Evolutionary conservation across 331 rosid species (phyloP), one percentile per base, ranked within the genome.

Genomic region (Saraca asoca): DNA sequence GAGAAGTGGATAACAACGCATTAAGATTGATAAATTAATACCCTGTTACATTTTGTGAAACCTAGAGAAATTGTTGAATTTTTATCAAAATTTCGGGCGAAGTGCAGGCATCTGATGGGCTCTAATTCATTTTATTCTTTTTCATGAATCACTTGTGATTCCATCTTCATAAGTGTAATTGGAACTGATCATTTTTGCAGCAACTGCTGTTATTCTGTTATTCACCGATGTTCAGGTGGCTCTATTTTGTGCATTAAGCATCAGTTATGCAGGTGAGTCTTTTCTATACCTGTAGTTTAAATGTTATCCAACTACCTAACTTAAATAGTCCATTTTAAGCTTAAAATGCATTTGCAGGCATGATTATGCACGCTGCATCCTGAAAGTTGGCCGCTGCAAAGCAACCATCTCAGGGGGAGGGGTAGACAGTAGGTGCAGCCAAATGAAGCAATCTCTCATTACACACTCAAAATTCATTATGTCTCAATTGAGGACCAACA

Each of bases 201-300:
- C 71, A 12, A 76, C 91, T 15, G 91, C 81, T 12, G 80, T 87
- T 51, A 81, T 87, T 71, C 77, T 93, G 74, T 69, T 89, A 18
- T 78, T 49, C 71, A 87, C 85, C 46, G 82, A 87, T 63, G 93
- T 89, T 80, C 98, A 87, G 75, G 79, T 84, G 91, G 96, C 96
- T 69, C 82, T 93, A 63, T 82, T 93, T 74, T 93, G 80, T 61
- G 94, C 96, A 19, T 62, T 93, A 46, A 54, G 78, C 42, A 69
- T 90, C 72, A 82, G 91, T 75, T 93, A 93, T 80, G 75, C 87
- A 51, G 86, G 98, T 90, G 62, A 76, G 50, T 65, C 3, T 31
- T 41, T 62, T 43, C 18, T 42, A 13, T 13, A 18, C 34, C 7
- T 48, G 15, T 15, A 67, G n/a, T 37, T 56, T 51, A 44, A 43